Evolutionary conservation across 2,329 filamentous ascomycete species (phyloP).

Genomic region (Epichloe amarillans): DNA sequence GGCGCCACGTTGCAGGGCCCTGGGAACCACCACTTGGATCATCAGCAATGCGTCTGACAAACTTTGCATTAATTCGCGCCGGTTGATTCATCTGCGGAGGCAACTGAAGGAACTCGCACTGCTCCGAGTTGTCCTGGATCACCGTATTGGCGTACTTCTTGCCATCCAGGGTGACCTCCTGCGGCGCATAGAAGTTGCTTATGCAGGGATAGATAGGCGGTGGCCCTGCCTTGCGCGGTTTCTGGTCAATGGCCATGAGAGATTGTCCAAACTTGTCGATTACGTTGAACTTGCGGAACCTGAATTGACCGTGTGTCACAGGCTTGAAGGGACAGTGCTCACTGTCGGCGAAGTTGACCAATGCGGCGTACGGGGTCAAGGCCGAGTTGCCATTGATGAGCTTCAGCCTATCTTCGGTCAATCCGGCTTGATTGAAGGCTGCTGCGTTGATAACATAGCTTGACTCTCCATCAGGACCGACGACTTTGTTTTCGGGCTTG

Average conservation of each 20-base stretch:
- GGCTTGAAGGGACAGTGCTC: constrained; percentile 25
- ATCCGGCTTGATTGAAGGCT: constrained; percentile 9
- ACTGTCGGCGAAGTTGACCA: constrained; percentile 3
- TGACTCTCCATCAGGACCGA: background rate
- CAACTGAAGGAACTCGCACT: constrained; percentile 25
- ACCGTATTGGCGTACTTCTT: constrained; percentile 13
- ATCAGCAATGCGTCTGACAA: constrained; percentile 11
- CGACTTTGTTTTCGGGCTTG: constrained; percentile 15
- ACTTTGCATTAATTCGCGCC: constrained; percentile 22
- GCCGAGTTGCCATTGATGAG: constrained; percentile 14
- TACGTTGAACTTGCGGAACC: constrained; percentile 31
- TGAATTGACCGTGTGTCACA: constrained; percentile 24
- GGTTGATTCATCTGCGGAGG: constrained; percentile 27
- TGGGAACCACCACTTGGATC: background rate
- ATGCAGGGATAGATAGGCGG: constrained; percentile 20
- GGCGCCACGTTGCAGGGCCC: constrained; percentile 7
- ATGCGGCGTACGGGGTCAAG: constrained; percentile 23
- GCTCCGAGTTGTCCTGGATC: constrained; percentile 5
- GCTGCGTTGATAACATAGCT: too few relatives aligned
- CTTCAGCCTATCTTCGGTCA: constrained; percentile 9
- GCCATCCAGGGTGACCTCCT: constrained; percentile 8
- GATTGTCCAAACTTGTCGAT: constrained; percentile 36
- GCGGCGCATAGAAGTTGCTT: constrained; percentile 21
- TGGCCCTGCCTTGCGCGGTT: constrained; percentile 9
- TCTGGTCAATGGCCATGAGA: constrained; percentile 15